Conservation (phyloP, 2,329 filamentous ascomycete species). For the Colletotrichum orchidophilum region DNA sequence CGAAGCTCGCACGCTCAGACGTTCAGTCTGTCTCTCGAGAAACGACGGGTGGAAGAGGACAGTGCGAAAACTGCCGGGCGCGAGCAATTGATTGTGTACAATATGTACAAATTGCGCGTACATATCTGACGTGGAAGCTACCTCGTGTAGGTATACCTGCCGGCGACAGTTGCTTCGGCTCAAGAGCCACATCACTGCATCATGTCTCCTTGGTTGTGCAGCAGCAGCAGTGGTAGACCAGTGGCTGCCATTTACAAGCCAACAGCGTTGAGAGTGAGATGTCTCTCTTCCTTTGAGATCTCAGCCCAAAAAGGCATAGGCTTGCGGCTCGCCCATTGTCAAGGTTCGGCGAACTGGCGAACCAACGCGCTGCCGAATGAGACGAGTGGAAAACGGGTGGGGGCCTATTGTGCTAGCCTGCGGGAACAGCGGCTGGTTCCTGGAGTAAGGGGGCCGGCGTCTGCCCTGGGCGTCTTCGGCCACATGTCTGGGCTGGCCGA, state of each 20-base stretch:
- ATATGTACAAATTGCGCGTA: neutral
- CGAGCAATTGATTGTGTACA: neutral
- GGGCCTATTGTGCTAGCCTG: constrained; percentile 16
- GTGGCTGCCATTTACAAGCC: neutral
- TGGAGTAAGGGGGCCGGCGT: constrained; percentile 4
- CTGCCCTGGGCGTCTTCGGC: constrained; percentile 7
- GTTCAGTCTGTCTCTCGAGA: neutral
- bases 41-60: neutral
- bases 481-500: neutral
- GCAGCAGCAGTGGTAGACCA: neutral
- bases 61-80: neutral
- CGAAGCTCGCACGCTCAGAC: neutral
- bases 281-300: neutral
- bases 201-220: constrained; percentile 13
- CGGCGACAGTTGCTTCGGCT: neutral
- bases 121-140: neutral
- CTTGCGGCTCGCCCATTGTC: constrained; percentile 12
- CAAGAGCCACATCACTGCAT: neutral
- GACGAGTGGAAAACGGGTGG: constrained; percentile 10
- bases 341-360: constrained; percentile 11
- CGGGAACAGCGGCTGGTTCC: constrained; percentile 26
- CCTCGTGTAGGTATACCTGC: neutral
- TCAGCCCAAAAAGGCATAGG: constrained; percentile 12
- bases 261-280: neutral
- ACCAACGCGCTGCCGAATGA: constrained; percentile 15